Base-by-base conservation (phyloP, 176 grass and related monocot genomes). In the Olyra latifolia region DNA sequence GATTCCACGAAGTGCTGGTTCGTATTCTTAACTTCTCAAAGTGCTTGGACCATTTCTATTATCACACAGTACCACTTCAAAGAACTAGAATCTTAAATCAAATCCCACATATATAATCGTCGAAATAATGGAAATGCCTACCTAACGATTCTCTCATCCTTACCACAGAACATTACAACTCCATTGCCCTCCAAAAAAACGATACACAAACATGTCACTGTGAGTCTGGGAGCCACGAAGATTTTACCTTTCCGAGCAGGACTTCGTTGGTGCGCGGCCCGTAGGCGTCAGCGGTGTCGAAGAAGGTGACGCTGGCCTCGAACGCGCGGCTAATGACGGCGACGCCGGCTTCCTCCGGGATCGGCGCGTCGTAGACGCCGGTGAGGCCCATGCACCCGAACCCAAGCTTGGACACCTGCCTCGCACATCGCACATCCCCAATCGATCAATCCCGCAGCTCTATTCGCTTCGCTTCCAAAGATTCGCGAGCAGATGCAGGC, bases 361-460 rank as follows among this genome's bases (percentile, higher is more conserved):
- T 25, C 9, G 95, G 85, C 41, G 62, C 39, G 45, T 92, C 89
- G 74, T 90, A 98, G 19, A 92, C 65, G 24, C 95, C 95, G 23
- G 87, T 86, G 62, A 91, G 80, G 27, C 92, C 90, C 82, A 89
- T 90, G 86, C 95, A 98, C 15, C 91, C 95, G 62, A 98, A 92
- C 0, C 95, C 95, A 75, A 93, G 78, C 80, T 84, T 98, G 63
- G 95, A 95, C 11, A 95, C 90, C 95, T 95, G 55, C 69, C 57
- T 30, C 23, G 62, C 38, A 53, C 22, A 82, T 74, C 17, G 23
- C 28, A 52, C 58, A 46, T 10, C 55, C 24, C 55, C 62, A 82
- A 29, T 42, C 23, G 7, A 75, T 53, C 52, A 81, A 75, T 66
- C 22, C 59, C 46, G 46, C 54, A 29, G 42, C 10, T 73, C 38